Evolutionary conservation across 2,329 filamentous ascomycete genomes (phyloP).

Genomic region (Aspergillus sp.): DNA sequence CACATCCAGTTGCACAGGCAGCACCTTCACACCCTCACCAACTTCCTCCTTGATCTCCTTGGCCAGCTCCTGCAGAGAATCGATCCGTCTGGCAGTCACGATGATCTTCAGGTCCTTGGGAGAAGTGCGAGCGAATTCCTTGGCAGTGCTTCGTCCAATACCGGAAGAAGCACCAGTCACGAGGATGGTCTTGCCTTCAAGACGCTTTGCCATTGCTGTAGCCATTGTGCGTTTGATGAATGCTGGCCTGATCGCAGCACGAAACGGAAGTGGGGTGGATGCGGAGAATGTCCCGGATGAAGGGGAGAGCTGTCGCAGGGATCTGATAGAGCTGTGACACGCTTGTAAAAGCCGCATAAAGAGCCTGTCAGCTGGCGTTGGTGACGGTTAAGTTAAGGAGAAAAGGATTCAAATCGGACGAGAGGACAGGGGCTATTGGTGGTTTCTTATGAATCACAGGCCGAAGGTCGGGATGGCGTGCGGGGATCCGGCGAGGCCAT

Average conservation of each 20-base stretch:
- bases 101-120: slow-evolving; percentile 80
- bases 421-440: neutral
- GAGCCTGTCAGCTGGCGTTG: neutral
- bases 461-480: slow-evolving; percentile 17
- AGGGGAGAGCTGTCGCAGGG: slow-evolving; percentile 23
- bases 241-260: slow-evolving; percentile 21
- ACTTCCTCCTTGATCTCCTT: slow-evolving; percentile 74
- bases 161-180: slow-evolving; percentile 92
- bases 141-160: slow-evolving; percentile 73
- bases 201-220: slow-evolving; percentile 74
- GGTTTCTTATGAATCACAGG: slow-evolving; percentile 10
- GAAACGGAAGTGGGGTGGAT: slow-evolving; percentile 24
- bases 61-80: slow-evolving; percentile 74
- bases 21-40: slow-evolving; percentile 75
- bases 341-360: slow-evolving; percentile 33
- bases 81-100: slow-evolving; percentile 82
- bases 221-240: slow-evolving; percentile 55
- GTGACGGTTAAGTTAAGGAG: neutral
- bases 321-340: slow-evolving; percentile 26
- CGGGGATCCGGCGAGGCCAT: slow-evolving; percentile 20
- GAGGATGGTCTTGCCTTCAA: slow-evolving; percentile 88
- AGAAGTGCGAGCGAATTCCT: slow-evolving; percentile 87
- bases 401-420: neutral
- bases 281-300: slow-evolving; percentile 17
- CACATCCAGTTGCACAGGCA: slow-evolving; percentile 83